Conservation (phyloP, 2,329 filamentous ascomycete species). For the Talaromyces amestolkiae region DNA sequence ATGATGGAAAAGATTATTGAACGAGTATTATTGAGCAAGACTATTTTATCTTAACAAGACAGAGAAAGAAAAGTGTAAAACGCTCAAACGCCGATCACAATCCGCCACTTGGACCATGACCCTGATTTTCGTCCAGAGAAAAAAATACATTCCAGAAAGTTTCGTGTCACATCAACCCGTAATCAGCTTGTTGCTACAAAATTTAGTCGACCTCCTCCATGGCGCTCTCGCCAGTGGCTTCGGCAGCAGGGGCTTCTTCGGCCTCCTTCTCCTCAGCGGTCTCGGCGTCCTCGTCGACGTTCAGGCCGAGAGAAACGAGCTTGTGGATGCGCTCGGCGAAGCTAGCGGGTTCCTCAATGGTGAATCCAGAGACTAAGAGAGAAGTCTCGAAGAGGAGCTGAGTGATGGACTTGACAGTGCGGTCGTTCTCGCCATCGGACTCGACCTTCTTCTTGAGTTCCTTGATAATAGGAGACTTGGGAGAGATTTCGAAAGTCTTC, state of each 20-base stretch:
- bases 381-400: slow-evolving; percentile 99
- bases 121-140: slow-evolving; percentile 19
- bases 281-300: slow-evolving; percentile 93
- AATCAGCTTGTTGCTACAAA: slow-evolving; percentile 4
- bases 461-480: slow-evolving; percentile 95
- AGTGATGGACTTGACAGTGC: slow-evolving; percentile 98
- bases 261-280: slow-evolving; percentile 54
- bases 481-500: slow-evolving; percentile 99
- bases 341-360: slow-evolving; percentile 95
- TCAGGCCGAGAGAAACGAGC: slow-evolving; percentile 94
- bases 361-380: slow-evolving; percentile 97
- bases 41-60: slow-evolving; percentile 6
- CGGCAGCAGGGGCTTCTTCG: slow-evolving; percentile 60
- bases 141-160: slow-evolving; percentile 17
- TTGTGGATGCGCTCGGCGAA: slow-evolving; percentile 99
- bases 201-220: slow-evolving; percentile 99
- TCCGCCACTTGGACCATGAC: slow-evolving; percentile 18
- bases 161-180: slow-evolving; percentile 19
- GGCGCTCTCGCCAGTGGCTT: slow-evolving; percentile 76
- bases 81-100: slow-evolving; percentile 20
- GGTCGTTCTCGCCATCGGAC: slow-evolving; percentile 94
- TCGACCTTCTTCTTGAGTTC: slow-evolving; percentile 99
- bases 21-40: slow-evolving; percentile 12
- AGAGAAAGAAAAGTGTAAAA: slow-evolving; percentile 7
- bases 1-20: not conserved